Evolutionary conservation across 495 filamentous ascomycete genomes (phyloP), one percentile per base, ranked within the genome.

Genomic region (Trichocladium uniseriatum): DNA sequence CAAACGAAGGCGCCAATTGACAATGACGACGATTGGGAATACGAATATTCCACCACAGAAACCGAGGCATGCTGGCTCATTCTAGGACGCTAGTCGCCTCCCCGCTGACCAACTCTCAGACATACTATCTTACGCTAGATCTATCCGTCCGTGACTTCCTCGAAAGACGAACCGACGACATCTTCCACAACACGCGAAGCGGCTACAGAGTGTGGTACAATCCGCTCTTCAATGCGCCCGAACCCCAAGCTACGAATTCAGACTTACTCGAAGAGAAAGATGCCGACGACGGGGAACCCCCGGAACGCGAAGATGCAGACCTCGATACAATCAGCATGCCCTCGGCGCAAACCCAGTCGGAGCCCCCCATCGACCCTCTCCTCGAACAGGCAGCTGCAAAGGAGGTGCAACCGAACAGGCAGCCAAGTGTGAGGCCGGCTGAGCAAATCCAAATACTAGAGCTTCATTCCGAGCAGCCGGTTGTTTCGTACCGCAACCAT

Each of bases 381-480:
- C 50, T 54, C n/a, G 35, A 53, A 20, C 43, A 54, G 18, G 18
- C 40, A 2, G 37, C 15, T 6, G 49, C 43, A 2, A 38, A 48
- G 13, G 46, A 49, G 11, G 40, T 21, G 5, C 42, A 46, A 15
- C 31, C 38, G 6, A 22, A 34, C 6, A 15, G 10, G 2, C 48
- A 56, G 5, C 1, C 19, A 6, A 38, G 44, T 14, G 18, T 54
- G 13, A 44, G 45, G 11, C 20, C 50, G 5, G 39, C 50, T 0
- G 55, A 65, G 39, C 60, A 64, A 58, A 79, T 95, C n/a, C 87
- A 94, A 54, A 80, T 95, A 38, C 72, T 89, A 14, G 87, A 84
- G 37, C 75, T 95, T 4, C 84, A 94, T 61, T 81, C 80, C 0
- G 38, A 60, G 0, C 71, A 85, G 51, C 89, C 89, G 0, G 64